phyloP scores from a whole-genome alignment of 73 alveolate genomes.

The Strombidium stylifer region DNA sequence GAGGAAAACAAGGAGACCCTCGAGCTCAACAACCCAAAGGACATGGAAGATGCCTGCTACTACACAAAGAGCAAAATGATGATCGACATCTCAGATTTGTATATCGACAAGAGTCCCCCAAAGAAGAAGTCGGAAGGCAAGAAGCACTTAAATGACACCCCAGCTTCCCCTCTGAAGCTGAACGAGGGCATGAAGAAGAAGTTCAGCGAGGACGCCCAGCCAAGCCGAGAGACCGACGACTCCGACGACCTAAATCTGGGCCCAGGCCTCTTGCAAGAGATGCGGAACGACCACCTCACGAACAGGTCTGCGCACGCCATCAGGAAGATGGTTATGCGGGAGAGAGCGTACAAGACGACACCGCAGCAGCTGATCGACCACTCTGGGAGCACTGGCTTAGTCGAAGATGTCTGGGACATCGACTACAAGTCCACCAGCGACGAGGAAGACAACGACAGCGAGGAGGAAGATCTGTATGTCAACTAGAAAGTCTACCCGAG shows the following conservation, averaged over 20 bases:
- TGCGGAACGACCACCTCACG: no score
- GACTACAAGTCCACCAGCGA: constrained; percentile 39
- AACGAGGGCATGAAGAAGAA: no score
- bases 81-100: constrained; percentile 42
- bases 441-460: constrained; percentile 59
- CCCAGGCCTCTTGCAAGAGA: no score
- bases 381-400: not conserved
- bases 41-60: constrained; percentile 19
- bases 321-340: no score
- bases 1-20: not conserved
- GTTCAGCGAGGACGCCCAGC: no score
- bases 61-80: constrained; percentile 43
- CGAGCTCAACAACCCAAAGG: not conserved
- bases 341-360: not conserved
- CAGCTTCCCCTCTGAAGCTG: no score
- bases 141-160: no score
- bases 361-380: not conserved
- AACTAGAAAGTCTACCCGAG: not conserved
- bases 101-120: constrained; percentile 5
- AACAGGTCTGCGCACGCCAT: no score
- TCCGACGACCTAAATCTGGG: no score
- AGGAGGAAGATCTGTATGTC: constrained; percentile 24
- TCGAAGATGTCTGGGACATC: constrained; percentile 45
- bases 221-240: no score
- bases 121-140: not conserved